A percentile compares a stretch with the other conserved stretches of the same genome.
phyloP scores from a whole-genome alignment of 2,329 filamentous ascomycete species.

The Talaromyces marneffei region DNA sequence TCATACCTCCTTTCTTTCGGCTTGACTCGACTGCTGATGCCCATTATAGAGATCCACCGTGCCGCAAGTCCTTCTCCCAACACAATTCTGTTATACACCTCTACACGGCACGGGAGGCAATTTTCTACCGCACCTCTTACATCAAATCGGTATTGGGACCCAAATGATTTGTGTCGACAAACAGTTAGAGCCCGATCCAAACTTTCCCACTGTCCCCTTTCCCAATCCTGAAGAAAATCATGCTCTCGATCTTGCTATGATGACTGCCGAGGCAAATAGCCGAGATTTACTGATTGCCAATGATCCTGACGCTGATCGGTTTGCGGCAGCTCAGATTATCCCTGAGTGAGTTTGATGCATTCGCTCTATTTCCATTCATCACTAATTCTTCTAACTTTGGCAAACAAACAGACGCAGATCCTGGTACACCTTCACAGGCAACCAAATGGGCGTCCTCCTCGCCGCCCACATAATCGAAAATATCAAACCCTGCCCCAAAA shows the following conservation, averaged over 20 bases:
- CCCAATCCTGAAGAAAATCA: slow-evolving; percentile 62
- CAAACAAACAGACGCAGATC: slow-evolving; percentile 31
- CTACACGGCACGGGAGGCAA: slow-evolving; percentile 37
- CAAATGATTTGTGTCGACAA: slow-evolving; percentile 33
- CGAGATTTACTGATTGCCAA: slow-evolving; percentile 54
- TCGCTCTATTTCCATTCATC: neutral
- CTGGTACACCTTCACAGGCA: slow-evolving; percentile 61
- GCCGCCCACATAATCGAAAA: slow-evolving; percentile 53
- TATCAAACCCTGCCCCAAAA: slow-evolving; percentile 27
- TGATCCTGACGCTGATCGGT: slow-evolving; percentile 61
- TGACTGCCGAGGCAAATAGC: slow-evolving; percentile 47
- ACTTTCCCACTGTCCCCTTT: slow-evolving; percentile 60
- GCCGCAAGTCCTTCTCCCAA: slow-evolving; percentile 22
- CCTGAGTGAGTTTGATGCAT: slow-evolving; percentile 26
- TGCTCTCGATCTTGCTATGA: slow-evolving; percentile 54
- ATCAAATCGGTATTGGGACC: slow-evolving; percentile 26
- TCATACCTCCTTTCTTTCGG: neutral
- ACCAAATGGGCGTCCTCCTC: slow-evolving; percentile 57
- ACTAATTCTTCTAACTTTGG: neutral
- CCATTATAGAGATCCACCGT: slow-evolving; percentile 27
- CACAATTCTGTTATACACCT: slow-evolving; percentile 40
- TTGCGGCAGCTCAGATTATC: slow-evolving; percentile 56
- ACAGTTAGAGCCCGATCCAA: slow-evolving; percentile 55
- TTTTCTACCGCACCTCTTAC: slow-evolving; percentile 30
- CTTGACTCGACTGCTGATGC: neutral